These are phyloP conservation scores for Candida ovalis DNA, from an alignment of 805 yeast species.

Conservation along the genomic window DNA sequence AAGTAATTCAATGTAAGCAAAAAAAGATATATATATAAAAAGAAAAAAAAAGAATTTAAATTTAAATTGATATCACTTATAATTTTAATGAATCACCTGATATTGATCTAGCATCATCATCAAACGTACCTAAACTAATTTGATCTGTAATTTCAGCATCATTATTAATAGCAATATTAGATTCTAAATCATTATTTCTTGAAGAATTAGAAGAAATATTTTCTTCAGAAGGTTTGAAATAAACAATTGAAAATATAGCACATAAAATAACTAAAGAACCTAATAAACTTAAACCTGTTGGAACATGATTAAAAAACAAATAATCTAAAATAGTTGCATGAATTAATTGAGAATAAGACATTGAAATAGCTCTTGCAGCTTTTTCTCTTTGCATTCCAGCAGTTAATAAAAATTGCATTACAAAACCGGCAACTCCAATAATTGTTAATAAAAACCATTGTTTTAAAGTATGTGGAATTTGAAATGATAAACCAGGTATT, in stretches of 20 bases:
- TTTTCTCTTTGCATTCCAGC: conserved; percentile 79
- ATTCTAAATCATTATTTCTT: not conserved
- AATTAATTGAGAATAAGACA: conserved; percentile 72
- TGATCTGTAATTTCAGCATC: not conserved
- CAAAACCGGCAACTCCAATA: conserved; percentile 76
- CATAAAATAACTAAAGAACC: conserved; percentile 70
- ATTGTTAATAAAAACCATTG: conserved; percentile 64
- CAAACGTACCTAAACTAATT: conserved; percentile 1
- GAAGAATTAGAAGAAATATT: not conserved
- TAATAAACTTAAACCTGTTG: conserved; percentile 60
- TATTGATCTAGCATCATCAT: not conserved
- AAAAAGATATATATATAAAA: not conserved
- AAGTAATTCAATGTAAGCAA: not conserved
- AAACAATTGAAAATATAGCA: conserved; percentile 59
- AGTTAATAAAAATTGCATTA: conserved; percentile 75
- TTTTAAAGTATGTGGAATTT: conserved; percentile 51
- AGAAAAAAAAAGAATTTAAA: not conserved
- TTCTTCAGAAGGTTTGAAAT: conserved; percentile 38
- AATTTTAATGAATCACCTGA: not conserved
- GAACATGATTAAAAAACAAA: conserved; percentile 66
- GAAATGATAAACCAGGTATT: conserved; percentile 57
- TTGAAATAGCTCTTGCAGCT: conserved; percentile 72
- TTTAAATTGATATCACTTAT: not conserved
- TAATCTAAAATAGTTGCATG: conserved; percentile 78
- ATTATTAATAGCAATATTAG: not conserved